A percentile compares a stretch with the other conserved stretches of the same genome.
phyloP scores from a whole-genome alignment of 345 rosid genomes.

The Murraya paniculata region DNA sequence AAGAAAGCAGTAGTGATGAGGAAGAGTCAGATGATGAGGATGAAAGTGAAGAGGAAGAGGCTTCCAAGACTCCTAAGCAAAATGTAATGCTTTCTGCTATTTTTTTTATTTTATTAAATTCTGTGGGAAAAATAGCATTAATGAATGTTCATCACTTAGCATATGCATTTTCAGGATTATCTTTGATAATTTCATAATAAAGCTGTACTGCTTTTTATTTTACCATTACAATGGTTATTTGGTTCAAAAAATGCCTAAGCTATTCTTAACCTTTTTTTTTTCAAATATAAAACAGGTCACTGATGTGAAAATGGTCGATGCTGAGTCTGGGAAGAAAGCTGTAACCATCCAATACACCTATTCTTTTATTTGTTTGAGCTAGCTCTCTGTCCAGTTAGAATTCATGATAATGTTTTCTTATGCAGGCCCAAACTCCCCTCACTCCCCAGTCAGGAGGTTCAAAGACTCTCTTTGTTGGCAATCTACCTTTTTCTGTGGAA shows the following conservation, averaged over 20 bases:
- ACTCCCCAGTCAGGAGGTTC: slow-evolving; percentile 52
- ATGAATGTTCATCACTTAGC: neutral
- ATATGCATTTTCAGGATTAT: neutral
- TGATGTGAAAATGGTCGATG: slow-evolving; percentile 70
- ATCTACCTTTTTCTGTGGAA: slow-evolving; percentile 59
- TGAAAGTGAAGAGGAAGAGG: slow-evolving; percentile 52
- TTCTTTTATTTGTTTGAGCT: neutral
- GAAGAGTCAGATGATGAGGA: slow-evolving; percentile 40
- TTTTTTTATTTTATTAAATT: too few species aligned
- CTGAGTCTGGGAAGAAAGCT: slow-evolving; percentile 39
- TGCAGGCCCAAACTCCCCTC: slow-evolving; percentile 66
- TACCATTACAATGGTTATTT: neutral
- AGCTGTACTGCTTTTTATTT: neutral
- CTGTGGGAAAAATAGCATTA: neutral
- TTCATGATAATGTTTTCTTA: neutral
- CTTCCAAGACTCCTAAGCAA: slow-evolving; percentile 44
- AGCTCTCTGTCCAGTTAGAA: neutral
- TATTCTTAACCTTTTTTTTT: neutral
- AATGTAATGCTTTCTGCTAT: slow-evolving; percentile 20
- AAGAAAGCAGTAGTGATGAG: slow-evolving; percentile 55
- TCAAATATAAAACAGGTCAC: slow-evolving; percentile 26
- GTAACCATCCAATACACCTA: slow-evolving; percentile 16
- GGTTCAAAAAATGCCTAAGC: neutral
- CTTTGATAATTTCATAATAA: neutral
- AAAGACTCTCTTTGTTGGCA: slow-evolving; percentile 70